Conservation (phyloP, 371 early-diverging fungal species). For the Dichotomocladium elegans region DNA sequence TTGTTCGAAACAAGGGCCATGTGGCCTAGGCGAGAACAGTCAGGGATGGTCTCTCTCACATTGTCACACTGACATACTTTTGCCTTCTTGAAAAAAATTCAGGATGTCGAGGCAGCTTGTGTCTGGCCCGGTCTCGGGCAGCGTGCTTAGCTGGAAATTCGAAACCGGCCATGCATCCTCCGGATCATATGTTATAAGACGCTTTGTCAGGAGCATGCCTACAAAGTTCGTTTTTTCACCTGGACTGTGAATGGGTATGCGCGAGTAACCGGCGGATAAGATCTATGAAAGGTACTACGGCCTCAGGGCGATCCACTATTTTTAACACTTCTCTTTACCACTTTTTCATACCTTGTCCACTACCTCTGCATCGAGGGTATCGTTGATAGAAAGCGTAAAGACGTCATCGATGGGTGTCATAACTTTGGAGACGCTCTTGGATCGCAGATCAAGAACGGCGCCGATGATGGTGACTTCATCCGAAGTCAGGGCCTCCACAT, state of each 20-base stretch:
- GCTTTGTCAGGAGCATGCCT: constrained; percentile 91
- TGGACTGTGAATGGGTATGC: constrained; percentile 80
- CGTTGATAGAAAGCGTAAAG: constrained; percentile 72
- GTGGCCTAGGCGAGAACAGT: constrained; percentile 37
- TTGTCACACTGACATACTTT: constrained; percentile 41
- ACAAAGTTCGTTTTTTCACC: constrained; percentile 67
- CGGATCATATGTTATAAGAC: constrained; percentile 82
- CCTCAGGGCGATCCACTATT: background rate
- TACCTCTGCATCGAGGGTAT: constrained; percentile 60
- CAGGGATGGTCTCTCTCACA: background rate
- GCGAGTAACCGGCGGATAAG: constrained; percentile 80
- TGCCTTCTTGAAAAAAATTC: constrained; percentile 91
- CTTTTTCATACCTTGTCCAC: constrained; percentile 48
- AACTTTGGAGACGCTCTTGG: constrained; percentile 76
- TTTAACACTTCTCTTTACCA: background rate
- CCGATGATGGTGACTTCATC: constrained; percentile 91
- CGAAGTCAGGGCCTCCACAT: constrained; percentile 77
- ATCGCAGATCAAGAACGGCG: constrained; percentile 89
- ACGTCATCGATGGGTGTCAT: constrained; percentile 92
- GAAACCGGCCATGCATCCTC: constrained; percentile 73
- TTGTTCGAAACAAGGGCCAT: constrained; percentile 72
- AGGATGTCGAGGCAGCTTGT: constrained; percentile 87
- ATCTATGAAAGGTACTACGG: constrained; percentile 42
- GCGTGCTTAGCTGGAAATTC: constrained; percentile 63
- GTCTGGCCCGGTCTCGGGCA: constrained; percentile 72